Evolutionary conservation across 2,329 filamentous ascomycete genomes (phyloP).

Genomic region (Paecilomyces fulvus): DNA sequence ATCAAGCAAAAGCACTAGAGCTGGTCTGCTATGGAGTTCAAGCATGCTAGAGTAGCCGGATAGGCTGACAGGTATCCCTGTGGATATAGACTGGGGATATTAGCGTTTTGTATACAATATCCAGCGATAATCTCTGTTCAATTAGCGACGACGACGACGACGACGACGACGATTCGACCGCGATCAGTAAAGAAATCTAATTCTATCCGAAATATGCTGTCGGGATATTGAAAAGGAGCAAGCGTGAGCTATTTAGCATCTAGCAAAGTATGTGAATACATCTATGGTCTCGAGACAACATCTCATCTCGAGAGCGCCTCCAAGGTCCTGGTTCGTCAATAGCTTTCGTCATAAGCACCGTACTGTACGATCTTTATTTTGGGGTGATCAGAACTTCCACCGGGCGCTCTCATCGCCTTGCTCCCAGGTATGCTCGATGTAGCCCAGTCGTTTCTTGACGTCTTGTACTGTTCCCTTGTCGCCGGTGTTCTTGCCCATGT

Average conservation of each 20-base stretch:
- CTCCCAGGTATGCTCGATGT: constrained; percentile 75
- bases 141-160: not conserved
- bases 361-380: not conserved
- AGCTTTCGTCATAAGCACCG: not conserved
- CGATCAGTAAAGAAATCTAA: not conserved
- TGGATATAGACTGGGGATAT: no score
- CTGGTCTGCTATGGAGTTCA: no score
- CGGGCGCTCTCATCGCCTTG: constrained; percentile 74
- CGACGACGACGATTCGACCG: not conserved
- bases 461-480: constrained; percentile 67
- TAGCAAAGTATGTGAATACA: not conserved
- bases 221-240: not conserved
- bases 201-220: not conserved
- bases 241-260: not conserved
- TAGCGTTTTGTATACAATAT: not conserved
- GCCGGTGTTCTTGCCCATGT: constrained; percentile 89
- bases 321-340: not conserved
- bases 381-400: constrained; percentile 51
- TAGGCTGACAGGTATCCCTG: no score
- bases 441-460: constrained; percentile 80
- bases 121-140: not conserved
- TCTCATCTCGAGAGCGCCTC: not conserved
- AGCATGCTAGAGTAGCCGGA: no score
- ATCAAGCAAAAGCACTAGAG: no score
- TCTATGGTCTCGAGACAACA: not conserved